These are phyloP conservation scores for Termitomyces sp. DNA, from an alignment of 768 basidiomycete species.

Conservation along the genomic window DNA sequence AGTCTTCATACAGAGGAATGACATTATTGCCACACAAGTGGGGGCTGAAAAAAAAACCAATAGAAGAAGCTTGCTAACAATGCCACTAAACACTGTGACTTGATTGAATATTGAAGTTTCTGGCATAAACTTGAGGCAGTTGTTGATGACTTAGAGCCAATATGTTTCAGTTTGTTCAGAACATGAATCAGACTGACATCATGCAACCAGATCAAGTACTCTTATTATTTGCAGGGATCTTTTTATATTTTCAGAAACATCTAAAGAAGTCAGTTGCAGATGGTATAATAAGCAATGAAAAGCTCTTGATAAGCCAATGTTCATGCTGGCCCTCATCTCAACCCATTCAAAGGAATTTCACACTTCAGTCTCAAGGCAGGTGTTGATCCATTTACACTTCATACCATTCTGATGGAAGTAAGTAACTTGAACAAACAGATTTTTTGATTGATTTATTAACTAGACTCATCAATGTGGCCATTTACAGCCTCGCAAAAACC, in stretches of 20 bases:
- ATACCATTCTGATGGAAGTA: slow-evolving; percentile 8
- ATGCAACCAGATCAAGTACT: background rate
- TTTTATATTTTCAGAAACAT: background rate
- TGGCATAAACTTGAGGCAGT: slow-evolving; percentile 16
- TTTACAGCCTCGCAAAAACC: background rate
- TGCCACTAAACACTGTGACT: slow-evolving; percentile 16
- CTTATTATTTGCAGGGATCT: background rate
- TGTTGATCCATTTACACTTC: background rate
- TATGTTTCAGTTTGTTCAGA: slow-evolving; percentile 21
- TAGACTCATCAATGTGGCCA: background rate
- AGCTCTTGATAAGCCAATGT: background rate
- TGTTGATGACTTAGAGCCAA: slow-evolving; percentile 22
- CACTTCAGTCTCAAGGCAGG: background rate
- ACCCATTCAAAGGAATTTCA: background rate
- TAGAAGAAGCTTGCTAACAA: slow-evolving; percentile 1
- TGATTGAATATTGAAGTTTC: slow-evolving; percentile 16
- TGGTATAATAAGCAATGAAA: background rate
- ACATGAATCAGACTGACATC: background rate
- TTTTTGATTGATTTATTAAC: background rate
- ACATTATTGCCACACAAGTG: too few relatives aligned
- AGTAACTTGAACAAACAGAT: too few relatives aligned
- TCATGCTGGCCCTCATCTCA: background rate
- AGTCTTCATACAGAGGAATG: too few relatives aligned
- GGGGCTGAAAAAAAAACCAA: too few relatives aligned
- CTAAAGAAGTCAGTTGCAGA: background rate